Evolutionary conservation across 208 protist genomes (phyloP).

Genomic region (Acanthamoeba lenticulata): DNA sequence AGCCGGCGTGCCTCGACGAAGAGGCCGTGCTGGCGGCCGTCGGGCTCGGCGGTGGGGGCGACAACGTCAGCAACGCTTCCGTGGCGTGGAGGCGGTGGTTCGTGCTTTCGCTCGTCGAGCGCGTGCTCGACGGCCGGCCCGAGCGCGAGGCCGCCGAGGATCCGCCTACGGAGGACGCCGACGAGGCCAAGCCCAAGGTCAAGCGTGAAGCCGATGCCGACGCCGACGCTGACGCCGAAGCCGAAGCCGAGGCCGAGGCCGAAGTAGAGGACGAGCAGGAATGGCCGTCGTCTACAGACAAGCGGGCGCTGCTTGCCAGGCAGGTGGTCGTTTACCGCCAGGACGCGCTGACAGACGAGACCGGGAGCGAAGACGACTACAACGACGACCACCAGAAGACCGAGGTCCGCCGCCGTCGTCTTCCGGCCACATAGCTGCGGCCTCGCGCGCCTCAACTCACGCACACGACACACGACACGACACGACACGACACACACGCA

Average conservation of each 20-base stretch:
- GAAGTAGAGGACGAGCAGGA: background rate
- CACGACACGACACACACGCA: background rate
- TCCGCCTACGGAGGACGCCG: background rate
- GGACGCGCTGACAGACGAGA: too few species aligned
- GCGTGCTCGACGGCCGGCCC: background rate
- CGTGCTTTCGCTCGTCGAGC: background rate
- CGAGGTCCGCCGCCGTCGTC: background rate
- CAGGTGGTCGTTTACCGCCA: constrained; percentile 9
- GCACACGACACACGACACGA: too few species aligned
- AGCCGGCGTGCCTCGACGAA: too few species aligned
- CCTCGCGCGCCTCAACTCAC: too few species aligned
- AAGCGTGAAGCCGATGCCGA: background rate
- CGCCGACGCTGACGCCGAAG: background rate
- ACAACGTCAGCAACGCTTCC: too few species aligned
- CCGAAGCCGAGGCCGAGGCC: background rate
- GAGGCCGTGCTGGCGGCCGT: too few species aligned
- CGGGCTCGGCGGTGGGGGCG: too few species aligned
- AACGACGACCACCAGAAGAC: background rate
- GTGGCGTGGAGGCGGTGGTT: background rate
- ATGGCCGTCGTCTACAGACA: background rate
- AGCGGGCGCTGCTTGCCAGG: background rate
- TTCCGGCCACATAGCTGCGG: background rate
- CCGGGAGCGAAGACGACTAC: background rate
- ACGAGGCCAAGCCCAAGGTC: background rate
- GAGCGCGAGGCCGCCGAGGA: background rate